Evolutionary conservation across 148 eudicot genomes (phyloP).

Genomic region (Rhododendron kiyosumense): DNA sequence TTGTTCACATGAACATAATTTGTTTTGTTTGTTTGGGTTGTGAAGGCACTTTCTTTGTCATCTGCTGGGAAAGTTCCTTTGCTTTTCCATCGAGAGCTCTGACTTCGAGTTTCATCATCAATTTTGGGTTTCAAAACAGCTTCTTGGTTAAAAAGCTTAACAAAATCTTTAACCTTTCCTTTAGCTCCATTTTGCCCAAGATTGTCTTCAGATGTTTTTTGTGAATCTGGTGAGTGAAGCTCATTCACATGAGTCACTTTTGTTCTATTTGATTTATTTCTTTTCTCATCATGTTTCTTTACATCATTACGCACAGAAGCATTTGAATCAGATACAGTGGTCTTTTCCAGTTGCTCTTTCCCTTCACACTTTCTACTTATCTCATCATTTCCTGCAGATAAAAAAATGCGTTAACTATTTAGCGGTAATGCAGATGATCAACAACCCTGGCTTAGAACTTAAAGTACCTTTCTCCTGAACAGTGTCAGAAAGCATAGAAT

Average conservation of each 20-base stretch:
- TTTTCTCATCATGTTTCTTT: conserved; percentile 24
- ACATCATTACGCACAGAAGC: conserved; percentile 7
- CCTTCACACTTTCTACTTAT: conserved; percentile 14
- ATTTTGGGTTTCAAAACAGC: conserved; percentile 21
- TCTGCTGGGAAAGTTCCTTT: conserved; percentile 18
- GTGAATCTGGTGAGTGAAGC: conserved; percentile 16
- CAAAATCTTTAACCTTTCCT: conserved; percentile 72
- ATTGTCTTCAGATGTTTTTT: conserved; percentile 16
- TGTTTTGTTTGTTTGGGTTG: conserved; percentile 15
- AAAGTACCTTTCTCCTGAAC: conserved; percentile 28
- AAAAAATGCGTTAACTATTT: neutral
- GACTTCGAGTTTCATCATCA: conserved; percentile 23
- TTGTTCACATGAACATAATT: conserved; percentile 16
- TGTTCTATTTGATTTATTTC: conserved; percentile 13
- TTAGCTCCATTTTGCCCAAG: conserved; percentile 23
- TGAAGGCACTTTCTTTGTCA: conserved; percentile 19
- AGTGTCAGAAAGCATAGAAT: conserved; percentile 13
- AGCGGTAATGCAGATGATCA: neutral
- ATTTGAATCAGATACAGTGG: conserved; percentile 15
- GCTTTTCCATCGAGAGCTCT: conserved; percentile 41
- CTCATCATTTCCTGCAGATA: conserved; percentile 27
- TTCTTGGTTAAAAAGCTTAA: conserved; percentile 64
- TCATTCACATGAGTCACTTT: conserved; percentile 29
- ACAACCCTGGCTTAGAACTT: neutral
- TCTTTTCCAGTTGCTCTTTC: conserved; percentile 22